Base-by-base conservation (phyloP, 345 rosid genomes). In the Dipteronia dyeriana region DNA sequence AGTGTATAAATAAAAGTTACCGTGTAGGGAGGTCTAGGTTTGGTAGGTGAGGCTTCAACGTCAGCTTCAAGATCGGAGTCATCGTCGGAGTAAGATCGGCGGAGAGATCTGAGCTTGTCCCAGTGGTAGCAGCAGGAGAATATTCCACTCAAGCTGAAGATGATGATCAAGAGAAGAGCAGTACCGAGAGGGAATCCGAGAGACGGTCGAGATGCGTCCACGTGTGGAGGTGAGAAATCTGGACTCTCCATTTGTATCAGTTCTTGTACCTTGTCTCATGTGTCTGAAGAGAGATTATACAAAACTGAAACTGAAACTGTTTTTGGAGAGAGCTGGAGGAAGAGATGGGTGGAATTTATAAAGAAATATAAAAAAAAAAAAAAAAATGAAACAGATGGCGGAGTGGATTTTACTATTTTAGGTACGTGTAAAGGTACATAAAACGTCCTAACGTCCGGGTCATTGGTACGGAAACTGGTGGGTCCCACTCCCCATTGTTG, bases 101-200 rank as follows among this genome's bases (percentile, higher is more conserved):
- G 99, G 85, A 93, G 86, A 47, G 98, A 91, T 22, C 93, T 84
- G 84, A 91, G 86, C 86, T 93, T 95, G 67, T 95, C 99, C 99
- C 98, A 91, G 80, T 95, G 99, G 87, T 95, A 95, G 81, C 99
- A 95, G 77, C 99, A 95, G 73, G 99, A 95, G 91, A 95, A 91
- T 77, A 95, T 89, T 47, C 98, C 98, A 70, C 98, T 91, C 82
- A 95, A 86, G 85, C 89, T 88, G 92, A 95, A 95, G 38, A 93
- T 86, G 88, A 91, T 71, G 66, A 95, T 84, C 65, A 95, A 83
- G 74, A 95, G 96, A 57, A 95, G 86, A 64, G 99, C 99, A 0
- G 99, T 93, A 63, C 99, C 99, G 0, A 95, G 88, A 19, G 99
- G 99, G 85, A 95, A 95, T 2, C 97, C 99, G 0, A 95, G 90